A percentile compares a stretch with the other conserved stretches of the same genome.
These are phyloP conservation scores for Euphorbia pulcherrima DNA, from an alignment of 345 rosid genomes.

Conservation along the genomic window DNA sequence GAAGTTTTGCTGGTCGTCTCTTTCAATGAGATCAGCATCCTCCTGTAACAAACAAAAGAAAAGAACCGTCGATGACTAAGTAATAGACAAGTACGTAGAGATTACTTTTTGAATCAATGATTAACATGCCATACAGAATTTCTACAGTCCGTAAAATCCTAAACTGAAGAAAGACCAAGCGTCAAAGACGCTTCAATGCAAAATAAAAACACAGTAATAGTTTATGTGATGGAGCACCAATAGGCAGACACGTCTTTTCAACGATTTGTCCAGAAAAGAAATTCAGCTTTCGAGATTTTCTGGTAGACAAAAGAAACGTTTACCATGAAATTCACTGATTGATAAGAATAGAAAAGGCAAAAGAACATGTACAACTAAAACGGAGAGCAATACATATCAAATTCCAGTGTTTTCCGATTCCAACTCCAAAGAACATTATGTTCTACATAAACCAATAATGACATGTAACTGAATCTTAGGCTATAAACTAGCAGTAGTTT, in stretches of 20 bases:
- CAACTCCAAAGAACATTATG: neutral
- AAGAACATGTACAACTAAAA: neutral
- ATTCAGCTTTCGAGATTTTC: neutral
- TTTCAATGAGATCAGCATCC: constrained; percentile 63
- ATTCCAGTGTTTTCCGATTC: neutral
- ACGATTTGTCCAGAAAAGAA: neutral
- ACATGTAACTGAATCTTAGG: neutral
- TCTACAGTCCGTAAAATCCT: neutral
- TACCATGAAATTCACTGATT: neutral
- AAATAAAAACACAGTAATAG: neutral
- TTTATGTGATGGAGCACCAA: neutral
- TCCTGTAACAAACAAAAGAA: constrained; percentile 47
- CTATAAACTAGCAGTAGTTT: neutral
- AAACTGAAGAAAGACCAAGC: neutral
- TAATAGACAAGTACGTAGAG: neutral
- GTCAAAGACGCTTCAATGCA: neutral
- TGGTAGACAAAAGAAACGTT: neutral
- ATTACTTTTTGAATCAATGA: neutral
- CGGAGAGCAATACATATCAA: too few species aligned
- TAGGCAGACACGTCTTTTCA: neutral
- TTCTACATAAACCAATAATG: neutral
- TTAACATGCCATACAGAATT: neutral
- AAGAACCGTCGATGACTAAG: constrained; percentile 7
- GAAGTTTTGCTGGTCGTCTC: constrained; percentile 73
- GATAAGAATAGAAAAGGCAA: neutral